Evolutionary conservation across 306 rosid species (phyloP).

Genomic region (Cicer cuneatum): DNA sequence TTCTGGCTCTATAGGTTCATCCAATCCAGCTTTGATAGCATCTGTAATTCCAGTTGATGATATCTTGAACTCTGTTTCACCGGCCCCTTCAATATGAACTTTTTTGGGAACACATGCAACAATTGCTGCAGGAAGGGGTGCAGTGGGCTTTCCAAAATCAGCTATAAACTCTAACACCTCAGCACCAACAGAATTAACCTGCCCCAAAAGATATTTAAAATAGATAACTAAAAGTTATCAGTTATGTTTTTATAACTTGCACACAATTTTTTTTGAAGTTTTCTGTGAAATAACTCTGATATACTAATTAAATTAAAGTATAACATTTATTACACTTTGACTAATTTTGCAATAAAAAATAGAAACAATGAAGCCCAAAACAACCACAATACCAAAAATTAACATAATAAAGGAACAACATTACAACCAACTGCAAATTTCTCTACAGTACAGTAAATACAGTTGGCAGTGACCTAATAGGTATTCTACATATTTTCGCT

Average conservation of each 20-base stretch:
- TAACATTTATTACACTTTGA: conserved; percentile 1
- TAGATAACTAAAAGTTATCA: neutral
- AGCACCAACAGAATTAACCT: conserved; percentile 94
- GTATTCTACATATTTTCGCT: conserved; percentile 8
- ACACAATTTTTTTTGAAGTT: neutral
- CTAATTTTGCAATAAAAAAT: conserved; percentile 9
- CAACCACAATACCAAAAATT: conserved; percentile 4
- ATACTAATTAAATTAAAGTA: conserved; percentile 20
- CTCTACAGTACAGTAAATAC: conserved; percentile 9
- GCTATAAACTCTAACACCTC: conserved; percentile 84
- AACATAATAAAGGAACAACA: conserved; percentile 15
- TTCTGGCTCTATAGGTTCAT: conserved; percentile 85
- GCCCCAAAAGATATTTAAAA: conserved; percentile 39
- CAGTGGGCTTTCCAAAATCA: conserved; percentile 86
- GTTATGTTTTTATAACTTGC: neutral
- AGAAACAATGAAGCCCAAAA: conserved; percentile 12
- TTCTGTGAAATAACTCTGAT: neutral
- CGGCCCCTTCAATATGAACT: conserved; percentile 81
- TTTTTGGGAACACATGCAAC: conserved; percentile 95
- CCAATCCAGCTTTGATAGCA: conserved; percentile 87
- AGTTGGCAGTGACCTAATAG: neutral
- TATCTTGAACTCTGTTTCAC: conserved; percentile 93
- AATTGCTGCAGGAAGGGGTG: conserved; percentile 97
- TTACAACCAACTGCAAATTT: conserved; percentile 4
- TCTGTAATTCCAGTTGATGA: conserved; percentile 77